A percentile compares a stretch with the other conserved stretches of the same genome.
These are phyloP conservation scores for Elsinoe ampelina DNA, from an alignment of 2,329 filamentous ascomycete genomes.

Conservation along the genomic window DNA sequence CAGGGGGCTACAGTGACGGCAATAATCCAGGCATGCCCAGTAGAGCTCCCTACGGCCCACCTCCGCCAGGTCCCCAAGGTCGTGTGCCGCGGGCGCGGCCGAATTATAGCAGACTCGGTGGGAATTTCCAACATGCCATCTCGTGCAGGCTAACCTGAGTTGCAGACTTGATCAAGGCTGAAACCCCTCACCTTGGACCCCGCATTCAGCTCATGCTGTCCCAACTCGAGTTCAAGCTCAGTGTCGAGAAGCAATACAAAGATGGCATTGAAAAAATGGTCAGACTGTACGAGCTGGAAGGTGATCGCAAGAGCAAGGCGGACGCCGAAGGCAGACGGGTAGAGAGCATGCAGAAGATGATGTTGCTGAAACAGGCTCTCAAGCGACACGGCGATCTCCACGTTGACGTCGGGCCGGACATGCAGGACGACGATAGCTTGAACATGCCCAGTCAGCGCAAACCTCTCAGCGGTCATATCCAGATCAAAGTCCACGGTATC, in stretches of 20 bases:
- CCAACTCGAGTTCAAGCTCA: conserved; percentile 96
- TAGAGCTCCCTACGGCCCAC: conserved; percentile 66
- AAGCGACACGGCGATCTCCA: conserved; percentile 97
- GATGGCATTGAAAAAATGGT: conserved; percentile 99
- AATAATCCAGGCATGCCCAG: conserved; percentile 69
- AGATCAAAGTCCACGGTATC: conserved; percentile 77
- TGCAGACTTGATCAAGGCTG: conserved; percentile 93
- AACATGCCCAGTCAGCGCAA: conserved; percentile 92
- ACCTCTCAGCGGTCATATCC: conserved; percentile 83
- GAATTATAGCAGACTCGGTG: conserved; percentile 95
- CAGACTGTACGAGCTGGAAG: conserved; percentile 92
- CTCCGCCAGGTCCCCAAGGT: conserved; percentile 59
- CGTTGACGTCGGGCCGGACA: conserved; percentile 79
- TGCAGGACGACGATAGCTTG: conserved; percentile 86
- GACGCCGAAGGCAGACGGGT: conserved; percentile 83
- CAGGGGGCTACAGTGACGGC: conserved; percentile 49
- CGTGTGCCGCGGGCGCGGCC: conserved; percentile 64
- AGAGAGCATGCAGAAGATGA: conserved; percentile 97
- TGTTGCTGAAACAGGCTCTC: conserved; percentile 86
- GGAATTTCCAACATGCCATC: conserved; percentile 24
- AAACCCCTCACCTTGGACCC: conserved; percentile 87
- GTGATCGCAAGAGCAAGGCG: conserved; percentile 87
- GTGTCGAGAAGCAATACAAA: conserved; percentile 97
- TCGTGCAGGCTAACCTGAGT: conserved; percentile 13
- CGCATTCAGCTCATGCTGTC: conserved; percentile 99